Conservation (phyloP, 2,329 filamentous ascomycete genomes). For the Rhynchosporium agropyri region DNA sequence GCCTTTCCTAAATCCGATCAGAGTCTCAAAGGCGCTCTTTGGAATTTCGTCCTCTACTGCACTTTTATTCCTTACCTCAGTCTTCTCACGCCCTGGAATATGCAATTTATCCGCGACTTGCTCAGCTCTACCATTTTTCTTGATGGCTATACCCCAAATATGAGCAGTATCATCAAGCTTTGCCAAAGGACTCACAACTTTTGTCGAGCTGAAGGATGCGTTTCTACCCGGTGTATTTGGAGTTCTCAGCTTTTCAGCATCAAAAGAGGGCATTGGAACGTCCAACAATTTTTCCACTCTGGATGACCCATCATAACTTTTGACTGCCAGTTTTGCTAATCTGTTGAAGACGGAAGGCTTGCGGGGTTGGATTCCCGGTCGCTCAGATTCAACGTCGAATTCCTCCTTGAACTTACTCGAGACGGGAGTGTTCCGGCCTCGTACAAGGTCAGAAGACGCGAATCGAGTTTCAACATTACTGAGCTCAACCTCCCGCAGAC, state of each 20-base stretch:
- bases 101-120: conserved; percentile 18
- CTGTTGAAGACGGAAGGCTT: conserved; percentile 29
- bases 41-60: conserved; percentile 16
- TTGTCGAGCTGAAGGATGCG: neutral
- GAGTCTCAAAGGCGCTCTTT: conserved; percentile 24
- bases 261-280: conserved; percentile 30
- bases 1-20: conserved; percentile 20
- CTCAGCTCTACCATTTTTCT: conserved; percentile 20
- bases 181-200: conserved; percentile 7
- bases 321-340: conserved; percentile 25
- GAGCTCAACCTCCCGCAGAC: conserved; percentile 36
- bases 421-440: conserved; percentile 33
- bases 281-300: conserved; percentile 31
- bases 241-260: conserved; percentile 12
- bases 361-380: conserved; percentile 12
- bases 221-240: conserved; percentile 1
- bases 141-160: conserved; percentile 24
- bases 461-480: conserved; percentile 35
- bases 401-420: conserved; percentile 41
- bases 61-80: conserved; percentile 21
- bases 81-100: conserved; percentile 14
- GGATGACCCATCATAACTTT: conserved; percentile 33
- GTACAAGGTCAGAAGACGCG: conserved; percentile 28
- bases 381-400: conserved; percentile 31
- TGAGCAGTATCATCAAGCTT: conserved; percentile 21